Percentiles rank a stretch among this genome's conserved stretches.
Conservation (phyloP, 73 alveolate species). For the Tetrahymena borealis region DNA sequence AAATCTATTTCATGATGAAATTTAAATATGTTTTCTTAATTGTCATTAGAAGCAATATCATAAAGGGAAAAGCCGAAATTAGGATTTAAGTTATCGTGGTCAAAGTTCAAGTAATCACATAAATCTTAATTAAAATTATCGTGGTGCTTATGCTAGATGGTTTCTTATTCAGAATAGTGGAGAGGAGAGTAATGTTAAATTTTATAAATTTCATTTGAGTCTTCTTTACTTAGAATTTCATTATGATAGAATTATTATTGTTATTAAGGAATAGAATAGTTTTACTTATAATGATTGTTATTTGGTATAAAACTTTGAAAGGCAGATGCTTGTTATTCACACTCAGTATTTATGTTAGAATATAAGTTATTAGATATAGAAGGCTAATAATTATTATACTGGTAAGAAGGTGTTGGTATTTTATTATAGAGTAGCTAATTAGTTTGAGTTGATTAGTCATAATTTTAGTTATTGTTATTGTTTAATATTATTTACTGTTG, state of each 20-base stretch:
- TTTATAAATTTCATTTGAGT: not conserved
- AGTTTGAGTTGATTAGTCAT: too few species aligned
- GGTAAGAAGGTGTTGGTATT: too few species aligned
- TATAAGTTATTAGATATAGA: too few species aligned
- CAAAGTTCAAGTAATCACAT: not conserved
- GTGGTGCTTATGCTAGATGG: not conserved
- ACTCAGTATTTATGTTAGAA: too few species aligned
- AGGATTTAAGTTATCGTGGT: not conserved
- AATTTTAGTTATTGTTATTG: too few species aligned
- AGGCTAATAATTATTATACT: too few species aligned
- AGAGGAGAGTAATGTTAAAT: not conserved
- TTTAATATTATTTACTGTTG: too few species aligned
- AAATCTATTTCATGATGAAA: not conserved
- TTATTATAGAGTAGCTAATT: too few species aligned
- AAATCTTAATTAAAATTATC: not conserved
- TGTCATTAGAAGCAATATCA: not conserved
- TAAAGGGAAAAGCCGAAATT: not conserved
- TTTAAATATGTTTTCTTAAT: not conserved
- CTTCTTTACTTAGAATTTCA: not conserved
- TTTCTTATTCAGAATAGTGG: not conserved
- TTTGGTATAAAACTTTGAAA: too few species aligned
- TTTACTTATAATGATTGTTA: not conserved
- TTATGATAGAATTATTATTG: not conserved
- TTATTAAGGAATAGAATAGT: not conserved
- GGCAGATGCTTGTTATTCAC: too few species aligned